Conservation (phyloP, 1,139 yeast genomes). For the Diutina ranongensis region DNA sequence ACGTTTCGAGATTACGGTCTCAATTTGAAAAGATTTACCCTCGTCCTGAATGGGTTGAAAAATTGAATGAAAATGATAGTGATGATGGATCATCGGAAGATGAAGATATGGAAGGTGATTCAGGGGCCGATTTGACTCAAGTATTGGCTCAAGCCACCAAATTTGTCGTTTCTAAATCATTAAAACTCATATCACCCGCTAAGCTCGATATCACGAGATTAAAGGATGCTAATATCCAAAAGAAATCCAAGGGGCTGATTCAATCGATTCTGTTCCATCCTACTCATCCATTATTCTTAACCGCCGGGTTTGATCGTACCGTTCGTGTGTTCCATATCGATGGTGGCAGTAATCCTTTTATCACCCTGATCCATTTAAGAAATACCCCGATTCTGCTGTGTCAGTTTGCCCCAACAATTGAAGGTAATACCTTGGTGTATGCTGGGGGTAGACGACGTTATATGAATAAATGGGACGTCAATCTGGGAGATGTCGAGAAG, state of each 20-base stretch:
- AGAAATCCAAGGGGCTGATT: constrained; percentile 62
- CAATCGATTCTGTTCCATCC: constrained; percentile 83
- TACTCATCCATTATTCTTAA: constrained; percentile 67
- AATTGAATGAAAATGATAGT: constrained; percentile 13
- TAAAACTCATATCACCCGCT: constrained; percentile 55
- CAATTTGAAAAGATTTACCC: constrained; percentile 87
- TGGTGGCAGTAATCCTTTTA: constrained; percentile 74
- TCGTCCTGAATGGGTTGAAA: constrained; percentile 69
- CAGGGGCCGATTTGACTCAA: constrained; percentile 35
- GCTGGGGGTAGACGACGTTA: constrained; percentile 90
- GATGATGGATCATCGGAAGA: constrained; percentile 13
- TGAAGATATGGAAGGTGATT: constrained; percentile 12
- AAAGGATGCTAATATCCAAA: constrained; percentile 73
- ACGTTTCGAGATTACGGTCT: constrained; percentile 59
- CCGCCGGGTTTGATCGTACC: constrained; percentile 90
- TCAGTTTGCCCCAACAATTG: constrained; percentile 35
- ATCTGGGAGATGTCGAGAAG: constrained; percentile 67
- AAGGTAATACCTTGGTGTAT: constrained; percentile 37
- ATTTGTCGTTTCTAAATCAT: constrained; percentile 37
- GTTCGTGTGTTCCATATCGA: constrained; percentile 81
- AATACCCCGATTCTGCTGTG: constrained; percentile 77
- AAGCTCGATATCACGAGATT: constrained; percentile 66
- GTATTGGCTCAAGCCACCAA: constrained; percentile 46
- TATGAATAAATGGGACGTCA: constrained; percentile 86
- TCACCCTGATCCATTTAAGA: constrained; percentile 69